Conservation (phyloP, 768 basidiomycete genomes). For the Melanogaster broomeanus region DNA sequence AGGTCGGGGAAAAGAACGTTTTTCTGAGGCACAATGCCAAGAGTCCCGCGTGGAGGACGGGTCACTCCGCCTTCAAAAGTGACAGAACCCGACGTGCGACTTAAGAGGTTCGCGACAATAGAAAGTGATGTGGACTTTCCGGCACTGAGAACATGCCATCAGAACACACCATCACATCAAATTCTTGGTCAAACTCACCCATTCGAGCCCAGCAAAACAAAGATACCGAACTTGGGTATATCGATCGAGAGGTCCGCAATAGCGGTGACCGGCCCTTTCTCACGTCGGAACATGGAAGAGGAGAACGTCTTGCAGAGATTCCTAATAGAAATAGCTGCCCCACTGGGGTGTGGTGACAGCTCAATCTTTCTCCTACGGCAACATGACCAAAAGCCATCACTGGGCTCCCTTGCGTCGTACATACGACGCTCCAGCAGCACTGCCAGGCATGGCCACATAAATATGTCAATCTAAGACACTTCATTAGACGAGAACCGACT, state of each 20-base stretch:
- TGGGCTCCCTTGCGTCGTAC: conserved; percentile 57
- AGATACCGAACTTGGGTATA: conserved; percentile 74
- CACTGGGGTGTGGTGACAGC: conserved; percentile 34
- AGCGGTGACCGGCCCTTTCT: conserved; percentile 56
- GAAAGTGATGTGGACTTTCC: conserved; percentile 77
- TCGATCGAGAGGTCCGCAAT: conserved; percentile 66
- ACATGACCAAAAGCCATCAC: conserved; percentile 25
- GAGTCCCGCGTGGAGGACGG: conserved; percentile 58
- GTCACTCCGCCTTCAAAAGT: conserved; percentile 52
- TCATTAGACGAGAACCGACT: neutral
- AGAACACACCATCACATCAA: neutral
- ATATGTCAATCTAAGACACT: conserved; percentile 57
- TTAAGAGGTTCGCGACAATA: conserved; percentile 63
- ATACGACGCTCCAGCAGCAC: conserved; percentile 56
- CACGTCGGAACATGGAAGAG: conserved; percentile 47
- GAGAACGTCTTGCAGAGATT: conserved; percentile 62
- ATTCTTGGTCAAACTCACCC: conserved; percentile 41
- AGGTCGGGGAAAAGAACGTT: conserved; percentile 81
- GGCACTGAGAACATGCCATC: conserved; percentile 44
- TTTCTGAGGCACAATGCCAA: conserved; percentile 83
- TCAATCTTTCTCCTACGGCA: conserved; percentile 8
- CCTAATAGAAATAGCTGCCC: conserved; percentile 60
- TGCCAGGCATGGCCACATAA: conserved; percentile 74
- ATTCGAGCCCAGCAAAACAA: conserved; percentile 74
- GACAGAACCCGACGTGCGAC: conserved; percentile 59